A percentile compares a stretch with the other conserved stretches of the same genome.
These are phyloP conservation scores for Fragilaria radians DNA, from an alignment of 108 stramenopile genomes.

Conservation along the genomic window DNA sequence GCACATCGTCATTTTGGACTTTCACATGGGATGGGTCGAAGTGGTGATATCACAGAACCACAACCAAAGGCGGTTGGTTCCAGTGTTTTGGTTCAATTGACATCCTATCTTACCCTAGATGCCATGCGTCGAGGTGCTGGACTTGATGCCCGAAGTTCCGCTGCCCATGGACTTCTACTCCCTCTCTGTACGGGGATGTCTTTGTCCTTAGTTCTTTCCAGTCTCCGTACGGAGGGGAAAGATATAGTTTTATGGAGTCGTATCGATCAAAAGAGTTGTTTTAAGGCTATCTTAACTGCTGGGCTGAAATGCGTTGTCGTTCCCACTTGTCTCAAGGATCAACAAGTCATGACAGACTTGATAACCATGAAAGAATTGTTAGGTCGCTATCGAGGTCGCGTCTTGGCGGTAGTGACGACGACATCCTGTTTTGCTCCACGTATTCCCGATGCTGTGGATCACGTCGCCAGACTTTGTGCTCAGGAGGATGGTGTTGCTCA, in stretches of 20 bases:
- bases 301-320: slow-evolving; percentile 89
- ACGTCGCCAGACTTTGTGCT: slow-evolving; percentile 77
- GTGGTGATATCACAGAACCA: slow-evolving; percentile 94
- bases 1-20: slow-evolving; percentile 84
- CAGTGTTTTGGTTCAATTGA: slow-evolving; percentile 81
- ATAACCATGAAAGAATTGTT: slow-evolving; percentile 67
- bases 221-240: slow-evolving; percentile 42
- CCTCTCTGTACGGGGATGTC: slow-evolving; percentile 96
- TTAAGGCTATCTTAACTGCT: slow-evolving; percentile 90
- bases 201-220: slow-evolving; percentile 68
- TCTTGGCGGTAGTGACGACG: slow-evolving; percentile 90
- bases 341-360: slow-evolving; percentile 88
- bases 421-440: slow-evolving; percentile 98
- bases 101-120: slow-evolving; percentile 73
- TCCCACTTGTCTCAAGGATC: slow-evolving; percentile 60
- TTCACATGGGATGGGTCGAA: slow-evolving; percentile 96
- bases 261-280: slow-evolving; percentile 99
- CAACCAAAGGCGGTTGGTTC: slow-evolving; percentile 99
- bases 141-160: slow-evolving; percentile 39
- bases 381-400: slow-evolving; percentile 27
- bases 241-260: slow-evolving; percentile 84
- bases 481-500: slow-evolving; percentile 66
- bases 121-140: slow-evolving; percentile 86
- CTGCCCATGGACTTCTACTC: slow-evolving; percentile 70
- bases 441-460: slow-evolving; percentile 88